These are phyloP conservation scores for Lichtheimia ramosa DNA, from an alignment of 371 early-diverging fungal species.

Conservation along the genomic window DNA sequence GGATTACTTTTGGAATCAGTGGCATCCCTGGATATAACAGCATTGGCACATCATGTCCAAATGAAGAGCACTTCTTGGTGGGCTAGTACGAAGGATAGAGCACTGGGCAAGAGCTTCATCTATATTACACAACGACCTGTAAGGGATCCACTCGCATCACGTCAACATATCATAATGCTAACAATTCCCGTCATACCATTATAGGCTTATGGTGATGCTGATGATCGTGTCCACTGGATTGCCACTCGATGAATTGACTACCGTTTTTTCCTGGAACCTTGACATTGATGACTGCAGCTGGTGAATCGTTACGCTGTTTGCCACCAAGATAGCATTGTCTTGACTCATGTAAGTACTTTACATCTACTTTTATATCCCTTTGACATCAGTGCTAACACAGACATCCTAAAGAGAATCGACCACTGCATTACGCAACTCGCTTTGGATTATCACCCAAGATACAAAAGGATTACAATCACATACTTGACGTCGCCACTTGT, in stretches of 20 bases:
- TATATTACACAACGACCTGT: too few relatives aligned
- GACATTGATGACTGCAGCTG: conserved; percentile 57
- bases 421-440: conserved; percentile 52
- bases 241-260: conserved; percentile 53
- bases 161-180: neutral
- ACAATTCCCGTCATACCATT: too few relatives aligned
- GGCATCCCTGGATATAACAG: too few relatives aligned
- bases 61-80: too few relatives aligned
- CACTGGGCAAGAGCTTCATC: too few relatives aligned
- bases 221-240: conserved; percentile 66
- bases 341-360: conserved; percentile 31
- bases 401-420: conserved; percentile 30
- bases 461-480: conserved; percentile 38
- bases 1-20: too few relatives aligned
- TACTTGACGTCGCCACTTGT: conserved; percentile 51
- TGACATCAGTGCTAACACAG: too few relatives aligned
- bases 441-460: conserved; percentile 47
- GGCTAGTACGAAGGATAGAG: too few relatives aligned
- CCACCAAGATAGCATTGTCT: conserved; percentile 40
- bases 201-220: conserved; percentile 59
- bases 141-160: conserved; percentile 13
- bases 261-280: conserved; percentile 48
- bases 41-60: too few relatives aligned
- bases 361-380: too few relatives aligned
- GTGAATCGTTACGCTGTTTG: conserved; percentile 30